phyloP scores from a whole-genome alignment of 2,329 filamentous ascomycete genomes.

The Aspergillus brunneoviolaceus region DNA sequence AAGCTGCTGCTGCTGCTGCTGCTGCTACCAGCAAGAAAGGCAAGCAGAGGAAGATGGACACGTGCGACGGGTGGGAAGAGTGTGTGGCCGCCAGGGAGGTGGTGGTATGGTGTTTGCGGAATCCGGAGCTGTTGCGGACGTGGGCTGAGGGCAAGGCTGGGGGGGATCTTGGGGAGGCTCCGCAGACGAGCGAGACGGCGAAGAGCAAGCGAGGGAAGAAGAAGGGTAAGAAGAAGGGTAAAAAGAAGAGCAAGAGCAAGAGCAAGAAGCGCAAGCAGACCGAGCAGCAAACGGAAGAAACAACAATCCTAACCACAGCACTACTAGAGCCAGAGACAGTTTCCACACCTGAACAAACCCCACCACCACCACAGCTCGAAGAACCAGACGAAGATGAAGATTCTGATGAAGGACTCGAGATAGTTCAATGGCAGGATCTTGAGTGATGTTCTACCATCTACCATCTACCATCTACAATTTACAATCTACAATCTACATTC shows the following conservation, averaged over 20 bases:
- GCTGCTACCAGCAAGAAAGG: neutral
- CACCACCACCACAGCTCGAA: neutral
- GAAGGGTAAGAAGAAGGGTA: neutral
- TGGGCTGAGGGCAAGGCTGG: neutral
- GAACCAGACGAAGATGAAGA: neutral
- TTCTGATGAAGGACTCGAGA: neutral
- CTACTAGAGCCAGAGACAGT: too few relatives aligned
- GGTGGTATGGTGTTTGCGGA: neutral
- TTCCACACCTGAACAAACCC: too few relatives aligned
- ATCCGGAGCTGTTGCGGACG: neutral
- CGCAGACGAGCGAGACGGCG: neutral
- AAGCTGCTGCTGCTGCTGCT: too few relatives aligned
- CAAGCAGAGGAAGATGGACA: neutral
- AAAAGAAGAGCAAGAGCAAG: neutral
- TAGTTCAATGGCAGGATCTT: neutral
- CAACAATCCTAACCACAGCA: too few relatives aligned
- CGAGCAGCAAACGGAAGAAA: too few relatives aligned
- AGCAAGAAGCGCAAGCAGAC: neutral
- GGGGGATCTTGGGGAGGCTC: neutral
- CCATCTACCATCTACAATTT: neutral
- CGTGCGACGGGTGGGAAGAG: neutral
- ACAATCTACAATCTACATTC: neutral
- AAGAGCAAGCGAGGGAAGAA: neutral
- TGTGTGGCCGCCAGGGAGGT: neutral
- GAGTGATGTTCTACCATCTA: neutral